A percentile compares a stretch with the other conserved stretches of the same genome.
Conservation (phyloP, 2,329 filamentous ascomycete genomes). For the Aspergillus udagawae region DNA sequence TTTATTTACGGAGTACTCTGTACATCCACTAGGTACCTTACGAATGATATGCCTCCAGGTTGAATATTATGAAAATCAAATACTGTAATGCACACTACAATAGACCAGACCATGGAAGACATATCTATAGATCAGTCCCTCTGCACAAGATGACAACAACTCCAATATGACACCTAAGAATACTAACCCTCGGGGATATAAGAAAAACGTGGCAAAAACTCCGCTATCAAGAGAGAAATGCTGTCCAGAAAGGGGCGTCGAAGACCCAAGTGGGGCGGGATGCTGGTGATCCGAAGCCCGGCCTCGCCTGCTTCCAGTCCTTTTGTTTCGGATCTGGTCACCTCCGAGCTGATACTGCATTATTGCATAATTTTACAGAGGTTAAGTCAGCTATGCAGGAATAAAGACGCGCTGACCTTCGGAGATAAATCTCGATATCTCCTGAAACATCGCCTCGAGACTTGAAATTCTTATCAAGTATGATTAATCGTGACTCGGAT, state of each 20-base stretch:
- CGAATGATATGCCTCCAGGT: neutral
- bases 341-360: conserved; percentile 8
- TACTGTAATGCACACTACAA: neutral
- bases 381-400: neutral
- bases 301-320: conserved; percentile 3
- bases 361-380: neutral
- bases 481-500: neutral
- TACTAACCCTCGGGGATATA: too few species aligned
- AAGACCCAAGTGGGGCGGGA: conserved; percentile 14
- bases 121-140: neutral
- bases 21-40: neutral
- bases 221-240: too few species aligned
- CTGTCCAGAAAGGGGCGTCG: neutral
- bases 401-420: neutral
- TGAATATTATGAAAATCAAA: too few species aligned
- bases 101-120: neutral
- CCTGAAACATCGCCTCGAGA: too few species aligned
- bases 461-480: too few species aligned
- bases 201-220: too few species aligned
- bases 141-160: neutral
- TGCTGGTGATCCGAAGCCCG: conserved; percentile 12
- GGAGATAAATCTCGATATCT: neutral
- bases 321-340: conserved; percentile 12
- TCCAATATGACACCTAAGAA: neutral
- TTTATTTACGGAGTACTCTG: too few species aligned